Percentiles rank a stretch among this genome's conserved stretches.
Evolutionary conservation across 768 basidiomycete species (phyloP).

Genomic region (Boletus subparvulus): DNA sequence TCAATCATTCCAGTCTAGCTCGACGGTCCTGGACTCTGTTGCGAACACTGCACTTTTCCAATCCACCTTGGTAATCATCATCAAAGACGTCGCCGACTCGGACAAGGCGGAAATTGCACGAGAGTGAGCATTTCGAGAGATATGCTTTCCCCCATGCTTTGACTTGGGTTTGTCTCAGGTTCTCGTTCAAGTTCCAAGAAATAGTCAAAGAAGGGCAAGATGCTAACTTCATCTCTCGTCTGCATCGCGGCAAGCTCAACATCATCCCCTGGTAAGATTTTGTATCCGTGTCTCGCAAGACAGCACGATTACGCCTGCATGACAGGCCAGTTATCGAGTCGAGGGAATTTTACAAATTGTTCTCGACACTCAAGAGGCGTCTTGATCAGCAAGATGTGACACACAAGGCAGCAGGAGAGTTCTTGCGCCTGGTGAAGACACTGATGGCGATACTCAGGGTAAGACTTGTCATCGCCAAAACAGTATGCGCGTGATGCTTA

Average conservation of each 20-base stretch:
- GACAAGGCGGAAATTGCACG: conserved; percentile 57
- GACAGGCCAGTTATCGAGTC: conserved; percentile 57
- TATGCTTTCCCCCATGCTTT: neutral
- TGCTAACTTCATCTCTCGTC: conserved; percentile 58
- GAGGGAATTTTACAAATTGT: conserved; percentile 53
- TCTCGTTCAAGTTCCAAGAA: conserved; percentile 55
- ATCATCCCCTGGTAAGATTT: conserved; percentile 54
- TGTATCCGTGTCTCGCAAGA: neutral
- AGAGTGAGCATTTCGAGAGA: conserved; percentile 42
- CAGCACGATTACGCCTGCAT: neutral
- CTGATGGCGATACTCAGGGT: conserved; percentile 69
- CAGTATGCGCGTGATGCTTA: neutral
- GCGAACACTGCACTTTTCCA: conserved; percentile 58
- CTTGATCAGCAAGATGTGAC: conserved; percentile 50
- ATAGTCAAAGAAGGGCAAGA: conserved; percentile 61
- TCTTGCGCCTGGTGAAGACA: conserved; percentile 56
- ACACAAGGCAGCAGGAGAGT: conserved; percentile 50
- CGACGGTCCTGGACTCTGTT: conserved; percentile 54
- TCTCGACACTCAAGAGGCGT: conserved; percentile 43
- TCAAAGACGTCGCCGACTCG: conserved; percentile 66
- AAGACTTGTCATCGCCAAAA: neutral
- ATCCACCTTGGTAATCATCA: conserved; percentile 59
- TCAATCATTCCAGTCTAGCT: conserved; percentile 58
- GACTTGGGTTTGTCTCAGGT: conserved; percentile 34
- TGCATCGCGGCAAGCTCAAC: conserved; percentile 52